Evolutionary conservation across 2,329 filamentous ascomycete genomes (phyloP).

Genomic region (Ophiostoma sp.): DNA sequence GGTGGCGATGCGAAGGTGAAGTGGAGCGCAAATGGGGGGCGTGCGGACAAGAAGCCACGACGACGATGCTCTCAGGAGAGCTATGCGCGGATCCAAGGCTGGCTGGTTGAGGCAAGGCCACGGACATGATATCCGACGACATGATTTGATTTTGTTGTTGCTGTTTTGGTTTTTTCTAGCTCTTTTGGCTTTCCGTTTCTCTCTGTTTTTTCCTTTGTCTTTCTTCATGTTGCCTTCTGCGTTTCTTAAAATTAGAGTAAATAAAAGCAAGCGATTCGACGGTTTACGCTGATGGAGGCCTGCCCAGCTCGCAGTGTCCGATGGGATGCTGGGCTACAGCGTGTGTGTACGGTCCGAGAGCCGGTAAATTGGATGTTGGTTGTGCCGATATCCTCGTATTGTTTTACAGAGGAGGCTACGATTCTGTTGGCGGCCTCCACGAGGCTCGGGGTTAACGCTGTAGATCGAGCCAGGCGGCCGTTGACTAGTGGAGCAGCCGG

Average conservation of each 20-base stretch:
- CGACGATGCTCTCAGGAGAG: background rate
- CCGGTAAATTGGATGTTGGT: background rate
- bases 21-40: background rate
- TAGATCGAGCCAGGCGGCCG: conserved; percentile 2
- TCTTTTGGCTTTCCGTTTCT: background rate
- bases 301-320: background rate
- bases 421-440: conserved; percentile 13
- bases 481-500: conserved; percentile 8
- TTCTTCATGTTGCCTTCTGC: background rate
- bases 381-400: background rate
- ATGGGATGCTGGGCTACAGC: background rate
- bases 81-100: background rate
- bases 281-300: background rate
- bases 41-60: background rate
- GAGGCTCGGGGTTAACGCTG: conserved; percentile 11
- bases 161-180: background rate
- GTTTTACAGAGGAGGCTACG: background rate
- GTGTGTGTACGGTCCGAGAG: background rate
- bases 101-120: background rate
- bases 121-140: too few relatives aligned
- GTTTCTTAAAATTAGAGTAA: background rate
- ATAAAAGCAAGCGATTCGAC: conserved; percentile 8
- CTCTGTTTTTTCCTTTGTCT: background rate
- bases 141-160: too few relatives aligned
- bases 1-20: conserved; percentile 14